Base-by-base conservation (phyloP, 2,329 filamentous ascomycete species). In the Trichoderma sp. region DNA sequence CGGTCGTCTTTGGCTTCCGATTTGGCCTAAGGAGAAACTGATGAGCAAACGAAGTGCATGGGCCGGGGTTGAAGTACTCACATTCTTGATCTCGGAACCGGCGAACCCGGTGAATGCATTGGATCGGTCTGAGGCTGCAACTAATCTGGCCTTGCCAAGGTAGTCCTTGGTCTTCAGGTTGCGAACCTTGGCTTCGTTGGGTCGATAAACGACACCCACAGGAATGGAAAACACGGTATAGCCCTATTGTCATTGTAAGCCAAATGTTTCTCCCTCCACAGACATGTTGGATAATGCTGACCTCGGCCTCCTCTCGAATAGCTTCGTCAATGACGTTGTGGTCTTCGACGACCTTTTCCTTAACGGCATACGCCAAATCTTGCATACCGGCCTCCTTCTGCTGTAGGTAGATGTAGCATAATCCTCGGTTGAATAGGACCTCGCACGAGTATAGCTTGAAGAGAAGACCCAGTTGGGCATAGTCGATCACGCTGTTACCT, bases 191-290 rank as follows among this genome's bases (percentile, higher is more conserved):
- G 96, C 95, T 78, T 97, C 95, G 80, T 98, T 98, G 26, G 96
- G 96, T 72, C 96, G 88, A 82, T 98, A 99, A 18, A 99, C 89
- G 36, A 98, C 93, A 28, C 96, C 96, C 14, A 98, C 95, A 0
- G 96, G 96, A 68, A 98, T 98, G 0, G 95, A 98, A 83, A 99
- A 99, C 56, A 99, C 96, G 0, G 96, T 98, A 80, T 99, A 99
- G 61, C 95, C 96, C 93, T 97, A 73, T 3, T 43, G 70, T 15
- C 53, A 28, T 71, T 53, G 74, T 84, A 73, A 84, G 60, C 51
- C 6, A 32, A 32, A 34, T 21, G n/a, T 11, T 32, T n/a, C 28
- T 32, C 6, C 21, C 28, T 18, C 21, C 6, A 53, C 5, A 18
- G 6, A 14, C 11, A 14, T 18, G n/a, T 6, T n/a, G 6, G 11